Conservation (phyloP, 768 basidiomycete genomes). For the Calvatia gigantea region DNA sequence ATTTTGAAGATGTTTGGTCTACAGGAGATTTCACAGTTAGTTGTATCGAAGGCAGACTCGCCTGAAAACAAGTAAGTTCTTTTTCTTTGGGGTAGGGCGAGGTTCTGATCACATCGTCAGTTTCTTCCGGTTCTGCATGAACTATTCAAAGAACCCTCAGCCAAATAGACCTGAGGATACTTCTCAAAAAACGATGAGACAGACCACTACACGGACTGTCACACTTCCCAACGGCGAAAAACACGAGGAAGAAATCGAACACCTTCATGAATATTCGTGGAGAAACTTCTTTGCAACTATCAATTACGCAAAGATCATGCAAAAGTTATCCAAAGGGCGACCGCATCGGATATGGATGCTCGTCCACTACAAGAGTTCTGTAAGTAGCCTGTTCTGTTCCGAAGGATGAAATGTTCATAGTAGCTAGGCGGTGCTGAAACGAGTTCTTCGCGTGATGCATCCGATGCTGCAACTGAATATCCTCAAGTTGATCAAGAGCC, state of each 20-base stretch:
- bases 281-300: conserved; percentile 96
- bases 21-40: conserved; percentile 81
- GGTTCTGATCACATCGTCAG: conserved; percentile 36
- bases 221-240: conserved; percentile 70
- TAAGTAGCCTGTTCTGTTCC: conserved; percentile 32
- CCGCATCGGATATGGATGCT: conserved; percentile 95
- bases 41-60: conserved; percentile 86
- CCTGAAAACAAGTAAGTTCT: conserved; percentile 71
- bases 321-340: conserved; percentile 93
- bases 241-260: conserved; percentile 84
- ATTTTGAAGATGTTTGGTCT: conserved; percentile 99
- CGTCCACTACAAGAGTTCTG: conserved; percentile 97
- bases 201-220: conserved; percentile 52
- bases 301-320: conserved; percentile 97
- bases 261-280: conserved; percentile 95
- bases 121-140: conserved; percentile 94
- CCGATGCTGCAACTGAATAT: conserved; percentile 92
- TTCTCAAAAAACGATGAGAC: conserved; percentile 57
- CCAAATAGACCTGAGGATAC: conserved; percentile 60
- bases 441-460: conserved; percentile 91
- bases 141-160: conserved; percentile 68
- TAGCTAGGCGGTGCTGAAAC: conserved; percentile 86
- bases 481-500: conserved; percentile 96
- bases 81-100: too few relatives aligned
- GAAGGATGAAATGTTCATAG: not conserved